phyloP scores from a whole-genome alignment of 2,329 filamentous ascomycete species.

The Coniochaeta sp. region DNA sequence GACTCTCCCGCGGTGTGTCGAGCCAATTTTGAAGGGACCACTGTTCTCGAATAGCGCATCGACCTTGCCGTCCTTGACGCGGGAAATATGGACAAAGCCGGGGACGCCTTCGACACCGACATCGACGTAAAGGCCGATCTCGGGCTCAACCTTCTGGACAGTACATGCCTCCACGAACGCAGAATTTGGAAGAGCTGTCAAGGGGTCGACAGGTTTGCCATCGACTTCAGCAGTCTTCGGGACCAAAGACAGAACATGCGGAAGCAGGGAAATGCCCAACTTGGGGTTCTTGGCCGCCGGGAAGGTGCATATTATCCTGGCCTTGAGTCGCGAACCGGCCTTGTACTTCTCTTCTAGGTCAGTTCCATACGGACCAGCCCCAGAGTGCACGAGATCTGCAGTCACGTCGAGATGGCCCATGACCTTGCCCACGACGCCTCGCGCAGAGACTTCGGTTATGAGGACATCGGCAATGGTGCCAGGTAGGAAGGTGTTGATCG shows the following conservation, averaged over 20 bases:
- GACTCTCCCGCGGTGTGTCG: slow-evolving; percentile 73
- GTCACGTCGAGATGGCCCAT: slow-evolving; percentile 89
- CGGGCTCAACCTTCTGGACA: slow-evolving; percentile 71
- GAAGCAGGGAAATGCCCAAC: slow-evolving; percentile 78
- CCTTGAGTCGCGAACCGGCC: slow-evolving; percentile 75
- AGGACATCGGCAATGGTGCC: slow-evolving; percentile 86
- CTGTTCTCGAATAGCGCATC: slow-evolving; percentile 71
- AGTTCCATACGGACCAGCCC: slow-evolving; percentile 59
- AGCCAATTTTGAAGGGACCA: slow-evolving; percentile 71
- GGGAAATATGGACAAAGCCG: slow-evolving; percentile 94
- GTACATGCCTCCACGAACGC: slow-evolving; percentile 70
- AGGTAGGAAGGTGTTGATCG: slow-evolving; percentile 83
- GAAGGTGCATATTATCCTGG: slow-evolving; percentile 81
- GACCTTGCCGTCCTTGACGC: slow-evolving; percentile 82
- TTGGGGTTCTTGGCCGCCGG: slow-evolving; percentile 72
- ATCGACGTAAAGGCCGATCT: slow-evolving; percentile 75
- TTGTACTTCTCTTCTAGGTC: slow-evolving; percentile 75
- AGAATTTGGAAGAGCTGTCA: slow-evolving; percentile 60
- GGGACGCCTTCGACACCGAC: slow-evolving; percentile 59
- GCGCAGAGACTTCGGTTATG: slow-evolving; percentile 64
- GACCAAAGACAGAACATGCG: slow-evolving; percentile 67
- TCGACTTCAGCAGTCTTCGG: slow-evolving; percentile 35
- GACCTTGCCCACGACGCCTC: slow-evolving; percentile 81
- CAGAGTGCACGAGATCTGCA: slow-evolving; percentile 85
- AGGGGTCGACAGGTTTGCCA: slow-evolving; percentile 37